phyloP scores from a whole-genome alignment of 1,139 yeast genomes.

The Saccharomyces hybrid region DNA sequence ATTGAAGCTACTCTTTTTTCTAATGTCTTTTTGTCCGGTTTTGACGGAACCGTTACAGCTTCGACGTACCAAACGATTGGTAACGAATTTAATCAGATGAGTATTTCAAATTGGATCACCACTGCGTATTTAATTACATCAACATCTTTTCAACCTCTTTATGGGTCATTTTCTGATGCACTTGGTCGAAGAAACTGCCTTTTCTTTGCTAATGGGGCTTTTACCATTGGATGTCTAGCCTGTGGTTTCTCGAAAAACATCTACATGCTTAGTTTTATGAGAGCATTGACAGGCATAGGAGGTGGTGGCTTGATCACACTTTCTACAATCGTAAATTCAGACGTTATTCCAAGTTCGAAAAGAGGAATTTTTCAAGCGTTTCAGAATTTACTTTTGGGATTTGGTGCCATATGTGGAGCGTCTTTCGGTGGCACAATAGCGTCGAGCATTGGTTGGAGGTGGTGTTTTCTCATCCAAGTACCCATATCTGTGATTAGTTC shows the following conservation, averaged over 20 bases:
- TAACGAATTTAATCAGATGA: constrained; percentile 45
- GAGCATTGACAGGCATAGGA: constrained; percentile 50
- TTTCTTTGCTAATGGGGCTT: constrained; percentile 39
- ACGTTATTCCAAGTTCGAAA: constrained; percentile 45
- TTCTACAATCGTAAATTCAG: constrained; percentile 45
- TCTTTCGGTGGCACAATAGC: constrained; percentile 61
- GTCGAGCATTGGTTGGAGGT: constrained; percentile 66
- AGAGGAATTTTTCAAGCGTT: constrained; percentile 53
- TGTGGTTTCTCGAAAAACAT: constrained; percentile 40
- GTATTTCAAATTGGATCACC: constrained; percentile 51
- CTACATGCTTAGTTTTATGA: constrained; percentile 44
- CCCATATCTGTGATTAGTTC: constrained; percentile 50
- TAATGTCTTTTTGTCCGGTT: constrained; percentile 43
- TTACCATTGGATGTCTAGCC: constrained; percentile 44
- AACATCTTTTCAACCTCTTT: constrained; percentile 63
- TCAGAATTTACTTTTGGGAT: constrained; percentile 51
- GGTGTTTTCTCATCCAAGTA: constrained; percentile 46
- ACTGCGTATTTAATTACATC: constrained; percentile 50
- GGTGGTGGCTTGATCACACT: constrained; percentile 55
- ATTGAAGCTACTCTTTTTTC: constrained; percentile 15
- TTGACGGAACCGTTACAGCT: constrained; percentile 52
- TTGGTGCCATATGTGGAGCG: constrained; percentile 62
- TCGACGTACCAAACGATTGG: constrained; percentile 51
- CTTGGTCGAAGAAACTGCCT: constrained; percentile 60
- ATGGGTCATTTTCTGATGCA: constrained; percentile 72